A percentile compares a stretch with the other conserved stretches of the same genome.
Conservation (phyloP, 2,329 filamentous ascomycete genomes). For the Dactylonectria macrodidyma region DNA sequence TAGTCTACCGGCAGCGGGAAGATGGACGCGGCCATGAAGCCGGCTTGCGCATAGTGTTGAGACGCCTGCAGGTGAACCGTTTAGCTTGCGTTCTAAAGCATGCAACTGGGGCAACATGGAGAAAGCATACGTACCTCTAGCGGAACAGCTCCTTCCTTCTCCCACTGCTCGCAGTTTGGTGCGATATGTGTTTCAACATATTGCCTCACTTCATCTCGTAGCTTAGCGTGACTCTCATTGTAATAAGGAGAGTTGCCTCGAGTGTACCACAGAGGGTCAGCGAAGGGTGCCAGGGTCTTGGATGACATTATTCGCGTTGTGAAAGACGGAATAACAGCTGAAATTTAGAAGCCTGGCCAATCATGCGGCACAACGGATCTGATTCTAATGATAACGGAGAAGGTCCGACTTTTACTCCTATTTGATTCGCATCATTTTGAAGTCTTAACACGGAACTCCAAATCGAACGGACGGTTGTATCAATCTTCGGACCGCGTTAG, state of each 20-base stretch:
- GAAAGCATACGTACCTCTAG: slow-evolving; percentile 46
- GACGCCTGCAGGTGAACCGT: background rate
- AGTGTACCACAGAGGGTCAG: slow-evolving; percentile 14
- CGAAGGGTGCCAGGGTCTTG: background rate
- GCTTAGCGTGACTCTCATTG: slow-evolving; percentile 70
- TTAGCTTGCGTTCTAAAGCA: background rate
- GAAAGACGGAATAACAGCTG: background rate
- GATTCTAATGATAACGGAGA: background rate
- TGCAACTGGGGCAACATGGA: background rate
- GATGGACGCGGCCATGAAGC: slow-evolving; percentile 5
- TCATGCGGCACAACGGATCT: background rate
- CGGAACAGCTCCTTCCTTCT: slow-evolving; percentile 68
- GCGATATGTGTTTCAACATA: slow-evolving; percentile 73
- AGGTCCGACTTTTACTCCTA: background rate
- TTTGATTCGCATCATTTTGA: background rate
- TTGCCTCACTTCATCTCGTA: slow-evolving; percentile 69
- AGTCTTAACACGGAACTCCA: background rate
- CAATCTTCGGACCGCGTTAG: background rate
- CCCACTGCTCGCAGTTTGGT: slow-evolving; percentile 75
- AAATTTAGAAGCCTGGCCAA: background rate
- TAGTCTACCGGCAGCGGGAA: slow-evolving; percentile 5
- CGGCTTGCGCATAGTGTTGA: slow-evolving; percentile 5
- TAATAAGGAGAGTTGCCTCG: slow-evolving; percentile 67
- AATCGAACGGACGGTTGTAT: background rate
- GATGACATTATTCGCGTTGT: background rate